Base-by-base conservation (phyloP, 2,329 filamentous ascomycete species). In the Hypocrella siamensis region DNA sequence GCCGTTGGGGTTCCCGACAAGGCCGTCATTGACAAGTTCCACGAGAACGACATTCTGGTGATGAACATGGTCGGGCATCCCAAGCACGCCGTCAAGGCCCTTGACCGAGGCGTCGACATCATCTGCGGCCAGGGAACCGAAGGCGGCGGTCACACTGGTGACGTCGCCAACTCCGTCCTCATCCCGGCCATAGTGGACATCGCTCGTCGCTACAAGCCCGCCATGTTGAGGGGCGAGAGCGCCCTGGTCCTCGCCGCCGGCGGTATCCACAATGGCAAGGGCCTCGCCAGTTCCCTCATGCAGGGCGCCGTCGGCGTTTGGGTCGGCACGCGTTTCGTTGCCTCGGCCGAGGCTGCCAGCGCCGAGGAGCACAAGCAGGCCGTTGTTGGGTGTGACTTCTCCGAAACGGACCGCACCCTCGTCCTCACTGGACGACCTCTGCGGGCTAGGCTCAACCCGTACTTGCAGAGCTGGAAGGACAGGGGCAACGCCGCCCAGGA, bases 41-140 rank as follows among this genome's bases (percentile, higher is more conserved):
- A 96, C 48, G 65, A 67, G 7, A 78, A 79, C 0, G 81, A 80
- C 0, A 80, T 96, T 26, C 51, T 92, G 36, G 67, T 94, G 22
- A 94, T 94, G 85, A 94, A 94, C 54, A 94, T 94, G 86, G 85
- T 94, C 15, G 88, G 88, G 0, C 81, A 86, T 45, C 86, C 88
- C 2, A 84, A 79, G 51, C 88, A 96, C 53, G 86, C 86, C 1
- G 70, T 78, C 51, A 94, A 94, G 60, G 86, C 86, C 3, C 62
- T 96, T 4, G 73, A 84, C 31, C 70, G 78, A 0, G 88, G 88
- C 27, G 84, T 93, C 8, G 88, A 96, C 56, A 77, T 94, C 40
- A 70, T 96, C 5, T 93, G 85, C 51, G 77, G 86, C 3, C 88
- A 96, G 60, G 88, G 88, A 29, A 84, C 84, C 31, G 88, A 96